Base-by-base conservation (phyloP, 2,329 filamentous ascomycete species). In the Ascomycota sp. region DNA sequence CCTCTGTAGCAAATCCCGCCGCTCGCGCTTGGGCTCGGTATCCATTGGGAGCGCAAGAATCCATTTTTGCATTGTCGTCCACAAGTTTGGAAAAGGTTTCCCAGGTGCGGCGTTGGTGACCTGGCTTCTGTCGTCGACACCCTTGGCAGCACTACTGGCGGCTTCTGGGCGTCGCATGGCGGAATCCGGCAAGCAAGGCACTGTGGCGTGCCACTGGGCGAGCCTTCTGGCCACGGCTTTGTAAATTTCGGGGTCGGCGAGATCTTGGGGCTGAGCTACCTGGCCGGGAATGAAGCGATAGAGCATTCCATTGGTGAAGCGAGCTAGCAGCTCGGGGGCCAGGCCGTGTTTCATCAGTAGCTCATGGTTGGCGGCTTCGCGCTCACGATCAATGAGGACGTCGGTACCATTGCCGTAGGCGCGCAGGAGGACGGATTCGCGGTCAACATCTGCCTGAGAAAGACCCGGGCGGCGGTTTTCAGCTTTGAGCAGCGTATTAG, bases 1-100 rank as follows among this genome's bases (percentile, higher is more conserved):
- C 35, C 57, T 59, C 48, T 91, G 79, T 34, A 98, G 61, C 38
- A 56, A 57, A 25, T 66, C 60, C 48, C 79, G 74, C 41, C 79
- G 71, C 42, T 66, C 55, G 38, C 66, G 66, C 51, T 92, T 70
- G 36, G 68, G 63, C 27, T 75, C 68, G 6, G 76, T 89, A 36
- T 64, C 62, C 34, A 64, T 71, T 9, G 89, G 84, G 40, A 98
- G 62, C 29, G 81, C 86, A 43, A 76, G 60, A 37, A 93, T 82
- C 89, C 89, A 98, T 57, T 84, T 91, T 52, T 92, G 82, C 67
- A 93, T 78, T 27, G 91, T 83, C 6, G 80, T 82, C 89, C 89
- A 98, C 36, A 92, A 59, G 51, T 91, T 93, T 12, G 83, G 80
- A n/a, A 70, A 63, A 6, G 74, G 73, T 48, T 76, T 81, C 39